Base-by-base conservation (phyloP, 2,329 filamentous ascomycete genomes). In the Remersonia thermophila region DNA sequence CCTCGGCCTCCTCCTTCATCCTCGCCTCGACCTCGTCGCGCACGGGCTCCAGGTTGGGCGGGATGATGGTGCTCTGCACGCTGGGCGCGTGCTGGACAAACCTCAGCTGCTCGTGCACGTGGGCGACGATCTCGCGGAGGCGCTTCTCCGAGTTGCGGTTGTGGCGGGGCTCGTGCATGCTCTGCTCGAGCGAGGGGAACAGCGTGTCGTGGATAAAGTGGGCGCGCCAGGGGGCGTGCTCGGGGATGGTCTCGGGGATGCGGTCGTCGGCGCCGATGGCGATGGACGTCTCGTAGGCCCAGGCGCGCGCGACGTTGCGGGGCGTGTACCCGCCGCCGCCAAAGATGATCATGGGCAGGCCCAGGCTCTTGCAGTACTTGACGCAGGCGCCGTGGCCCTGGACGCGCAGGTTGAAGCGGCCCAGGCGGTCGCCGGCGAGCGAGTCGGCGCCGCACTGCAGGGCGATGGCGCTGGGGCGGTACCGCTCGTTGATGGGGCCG, bases 291-390 rank as follows among this genome's bases (percentile, higher is more conserved):
- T 98, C 91, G 60, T 93, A 89, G 16, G 87, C 85, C 91, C 91
- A 98, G 20, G 89, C 86, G 36, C 91, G 81, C 29, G 91, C 91
- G 6, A 98, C 91, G 52, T 98, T 98, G 46, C 89, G 77, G 4
- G 91, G 87, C 11, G 91, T 98, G 60, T 98, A 98, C 18, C 91
- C 91, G 38, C 91, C 91, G 27, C 91, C 91, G 30, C 91, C 91
- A 40, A 96, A 83, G 37, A 98, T 74, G 33, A 98, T 77, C 43
- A 96, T 70, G 3, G 91, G 91, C 2, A 93, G 65, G 6, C 72
- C 69, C 44, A 86, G 75, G 32, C 67, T 73, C 59, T 96, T 96
- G 58, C 87, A 85, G 51, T 81, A 95, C 33, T 80, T 76, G 40
- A 95, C 84, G 56, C 91, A 98, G 45, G 80, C 80, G 36, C 86